Evolutionary conservation across 176 grass and related monocot species (phyloP).

Genomic region (Panicum miliaceum): DNA sequence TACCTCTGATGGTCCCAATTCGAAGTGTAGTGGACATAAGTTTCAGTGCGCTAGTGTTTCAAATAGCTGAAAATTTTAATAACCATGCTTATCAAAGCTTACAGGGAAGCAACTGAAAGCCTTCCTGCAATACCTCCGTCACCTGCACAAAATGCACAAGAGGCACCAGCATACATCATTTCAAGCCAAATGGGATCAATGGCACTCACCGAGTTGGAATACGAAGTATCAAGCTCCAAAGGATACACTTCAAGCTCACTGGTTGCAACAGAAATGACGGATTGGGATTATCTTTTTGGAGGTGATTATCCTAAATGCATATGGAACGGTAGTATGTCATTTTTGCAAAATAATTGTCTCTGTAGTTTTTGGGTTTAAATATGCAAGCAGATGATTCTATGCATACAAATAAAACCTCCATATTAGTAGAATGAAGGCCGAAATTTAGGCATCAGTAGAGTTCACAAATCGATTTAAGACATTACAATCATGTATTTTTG

Average conservation of each 20-base stretch:
- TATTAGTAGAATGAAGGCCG: background rate
- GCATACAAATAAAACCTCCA: background rate
- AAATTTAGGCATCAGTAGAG: background rate
- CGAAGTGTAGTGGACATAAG: background rate
- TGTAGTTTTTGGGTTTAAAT: background rate
- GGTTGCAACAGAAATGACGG: slow-evolving; percentile 20
- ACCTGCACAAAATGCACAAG: slow-evolving; percentile 19
- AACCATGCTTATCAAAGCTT: slow-evolving; percentile 25
- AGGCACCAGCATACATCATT: slow-evolving; percentile 27
- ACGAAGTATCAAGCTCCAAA: slow-evolving; percentile 13
- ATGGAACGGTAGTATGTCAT: background rate
- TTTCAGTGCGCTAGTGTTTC: background rate
- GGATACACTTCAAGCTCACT: slow-evolving; percentile 18
- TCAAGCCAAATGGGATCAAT: slow-evolving; percentile 44
- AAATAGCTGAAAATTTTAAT: background rate
- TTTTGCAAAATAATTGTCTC: background rate
- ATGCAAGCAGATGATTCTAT: background rate
- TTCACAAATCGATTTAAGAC: background rate
- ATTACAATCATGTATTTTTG: background rate
- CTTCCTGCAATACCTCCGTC: slow-evolving; percentile 29
- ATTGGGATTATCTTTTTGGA: slow-evolving; percentile 33
- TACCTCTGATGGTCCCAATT: background rate
- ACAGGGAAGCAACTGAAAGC: slow-evolving; percentile 42
- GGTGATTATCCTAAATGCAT: slow-evolving; percentile 19
- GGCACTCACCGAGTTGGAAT: background rate